Evolutionary conservation across 148 eudicot species (phyloP), one percentile per base, ranked within the genome.

Genomic region (Simmondsia chinensis): DNA sequence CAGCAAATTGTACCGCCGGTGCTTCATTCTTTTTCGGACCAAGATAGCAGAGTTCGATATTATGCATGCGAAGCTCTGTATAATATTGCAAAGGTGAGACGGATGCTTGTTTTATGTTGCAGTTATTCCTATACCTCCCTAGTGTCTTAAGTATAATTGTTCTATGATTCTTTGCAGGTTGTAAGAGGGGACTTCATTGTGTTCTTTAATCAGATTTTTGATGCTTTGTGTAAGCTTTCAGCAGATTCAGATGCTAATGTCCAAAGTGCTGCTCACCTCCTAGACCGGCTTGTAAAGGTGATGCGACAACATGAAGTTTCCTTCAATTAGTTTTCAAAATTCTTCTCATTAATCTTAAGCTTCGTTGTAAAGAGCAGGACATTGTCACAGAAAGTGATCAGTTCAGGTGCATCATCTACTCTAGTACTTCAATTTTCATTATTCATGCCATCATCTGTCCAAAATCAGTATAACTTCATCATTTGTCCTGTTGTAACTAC

Each of bases 1-100:
- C 83, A 91, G 99, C 94, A 79, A 76, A 91, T 91, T 54, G 86
- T 91, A 23, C 99, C 86, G 4, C 99, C 99, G 7, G 99, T 91
- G 65, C 81, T 91, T 39, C 53, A 69, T 52, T 82, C 94, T 46
- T 86, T 91, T 52, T 49, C 77, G 25, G 95, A 91, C 50, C 89
- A 86, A 76, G 99, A 91, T 69, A 73, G 88, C 57, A 79, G 99
- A 75, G 99, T 91, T 59, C 88, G 99, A 25, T 91, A 91, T 60
- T 91, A 91, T 68, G 99, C 99, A 33, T 91, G 99, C 60, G 99
- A 91, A 69, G 99, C 99, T 43, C 64, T 91, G 43, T 91, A 91
- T 50, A 91, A 86, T 53, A 91, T 91, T 64, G 99, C 99, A 46
- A 85, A 91, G 99, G 99, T 79, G 71, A 50, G 67, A 33, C 11